phyloP scores from a whole-genome alignment of 2,329 filamentous ascomycete species.

The Cordyceps tenuipes region DNA sequence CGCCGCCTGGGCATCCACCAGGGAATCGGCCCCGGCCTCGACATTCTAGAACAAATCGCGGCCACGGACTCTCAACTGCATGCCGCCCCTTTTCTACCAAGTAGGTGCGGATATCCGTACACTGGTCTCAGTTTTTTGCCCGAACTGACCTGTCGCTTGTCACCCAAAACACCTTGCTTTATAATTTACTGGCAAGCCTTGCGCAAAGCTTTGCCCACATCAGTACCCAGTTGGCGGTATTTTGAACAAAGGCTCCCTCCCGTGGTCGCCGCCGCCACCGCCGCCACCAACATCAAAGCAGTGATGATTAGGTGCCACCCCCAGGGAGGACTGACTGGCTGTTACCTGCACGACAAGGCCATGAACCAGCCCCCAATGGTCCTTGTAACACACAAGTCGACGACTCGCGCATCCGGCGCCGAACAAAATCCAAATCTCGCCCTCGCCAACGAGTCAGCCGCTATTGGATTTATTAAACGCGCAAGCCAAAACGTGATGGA shows the following conservation, averaged over 20 bases:
- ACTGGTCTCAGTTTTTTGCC: not conserved
- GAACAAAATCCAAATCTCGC: not conserved
- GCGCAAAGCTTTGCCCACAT: not conserved
- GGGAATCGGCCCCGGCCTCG: not conserved
- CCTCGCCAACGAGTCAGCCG: not conserved
- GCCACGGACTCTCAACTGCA: not conserved
- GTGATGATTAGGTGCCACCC: too few species aligned
- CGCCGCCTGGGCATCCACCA: not conserved
- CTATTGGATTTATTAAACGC: too few species aligned
- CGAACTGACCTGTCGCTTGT: not conserved
- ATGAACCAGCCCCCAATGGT: not conserved
- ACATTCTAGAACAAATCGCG: conserved; percentile 4
- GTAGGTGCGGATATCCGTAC: not conserved
- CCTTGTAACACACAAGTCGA: not conserved
- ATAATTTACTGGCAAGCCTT: not conserved
- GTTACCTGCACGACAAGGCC: not conserved
- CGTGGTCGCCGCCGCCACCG: not conserved
- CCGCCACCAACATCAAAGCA: not conserved
- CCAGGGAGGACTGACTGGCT: not conserved
- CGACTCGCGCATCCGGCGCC: not conserved
- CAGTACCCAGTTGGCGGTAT: not conserved
- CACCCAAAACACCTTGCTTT: not conserved
- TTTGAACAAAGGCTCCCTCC: too few species aligned
- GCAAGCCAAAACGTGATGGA: too few species aligned
- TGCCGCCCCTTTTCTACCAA: not conserved